Percentiles rank a stretch among this genome's conserved stretches.
Evolutionary conservation across 176 grass and related monocot genomes (phyloP).

Genomic region (Oryza officinalis): DNA sequence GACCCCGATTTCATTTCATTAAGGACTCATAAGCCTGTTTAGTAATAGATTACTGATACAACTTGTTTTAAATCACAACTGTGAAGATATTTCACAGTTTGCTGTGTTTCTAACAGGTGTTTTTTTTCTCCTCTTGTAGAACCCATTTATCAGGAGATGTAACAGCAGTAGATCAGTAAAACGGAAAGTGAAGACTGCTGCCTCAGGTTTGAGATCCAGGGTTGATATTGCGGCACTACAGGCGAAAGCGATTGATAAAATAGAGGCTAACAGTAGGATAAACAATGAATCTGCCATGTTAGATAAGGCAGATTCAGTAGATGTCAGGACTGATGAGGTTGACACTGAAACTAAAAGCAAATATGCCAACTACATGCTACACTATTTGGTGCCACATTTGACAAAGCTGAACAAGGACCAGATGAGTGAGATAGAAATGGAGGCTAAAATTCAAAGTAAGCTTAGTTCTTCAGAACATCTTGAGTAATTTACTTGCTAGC

Average conservation of each 20-base stretch:
- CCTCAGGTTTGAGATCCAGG: background rate
- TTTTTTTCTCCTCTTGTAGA: background rate
- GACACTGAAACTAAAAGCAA: slow-evolving; percentile 36
- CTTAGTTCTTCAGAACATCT: slow-evolving; percentile 11
- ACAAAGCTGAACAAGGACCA: slow-evolving; percentile 54
- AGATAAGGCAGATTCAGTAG: slow-evolving; percentile 7
- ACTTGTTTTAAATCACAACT: slow-evolving; percentile 10
- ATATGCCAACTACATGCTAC: slow-evolving; percentile 54
- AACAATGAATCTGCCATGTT: background rate
- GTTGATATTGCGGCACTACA: background rate
- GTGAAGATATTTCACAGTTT: background rate
- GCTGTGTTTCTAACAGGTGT: slow-evolving; percentile 4
- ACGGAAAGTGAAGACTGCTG: background rate
- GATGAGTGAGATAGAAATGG: slow-evolving; percentile 53
- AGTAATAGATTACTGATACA: background rate
- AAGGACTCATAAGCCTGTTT: background rate
- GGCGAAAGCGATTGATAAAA: background rate
- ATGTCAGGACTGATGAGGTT: slow-evolving; percentile 8
- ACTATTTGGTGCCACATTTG: slow-evolving; percentile 62
- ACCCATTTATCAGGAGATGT: background rate
- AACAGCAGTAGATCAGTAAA: background rate
- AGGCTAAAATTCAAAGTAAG: slow-evolving; percentile 58
- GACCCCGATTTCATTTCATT: background rate
- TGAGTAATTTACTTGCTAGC: background rate
- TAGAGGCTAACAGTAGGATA: background rate